Conservation (phyloP, 768 basidiomycete species). For the Pleurotus platypus region DNA sequence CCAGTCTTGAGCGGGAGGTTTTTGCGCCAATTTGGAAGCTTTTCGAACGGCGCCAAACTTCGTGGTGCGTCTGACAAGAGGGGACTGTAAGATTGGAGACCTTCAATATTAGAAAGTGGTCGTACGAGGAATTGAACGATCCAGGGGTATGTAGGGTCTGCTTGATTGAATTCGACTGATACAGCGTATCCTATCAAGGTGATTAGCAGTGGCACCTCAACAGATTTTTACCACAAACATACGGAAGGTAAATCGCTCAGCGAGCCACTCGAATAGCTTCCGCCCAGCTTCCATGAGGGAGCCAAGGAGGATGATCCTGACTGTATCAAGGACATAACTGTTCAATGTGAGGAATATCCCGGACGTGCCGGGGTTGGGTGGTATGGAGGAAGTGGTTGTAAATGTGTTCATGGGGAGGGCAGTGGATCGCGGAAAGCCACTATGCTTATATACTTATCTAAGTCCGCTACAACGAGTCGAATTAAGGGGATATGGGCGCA, state of each 20-base stretch:
- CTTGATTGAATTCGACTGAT: slow-evolving; percentile 32
- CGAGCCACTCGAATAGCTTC: slow-evolving; percentile 34
- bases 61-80: slow-evolving; percentile 31
- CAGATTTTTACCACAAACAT: neutral
- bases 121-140: slow-evolving; percentile 34
- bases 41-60: slow-evolving; percentile 39
- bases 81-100: no score
- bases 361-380: neutral
- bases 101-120: neutral
- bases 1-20: slow-evolving; percentile 36
- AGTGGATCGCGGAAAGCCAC: no score
- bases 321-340: neutral
- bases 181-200: slow-evolving; percentile 30
- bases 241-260: slow-evolving; percentile 26
- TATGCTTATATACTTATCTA: no score
- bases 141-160: slow-evolving; percentile 42
- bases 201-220: neutral
- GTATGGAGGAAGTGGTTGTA: no score
- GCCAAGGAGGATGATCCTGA: slow-evolving; percentile 23
- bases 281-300: slow-evolving; percentile 36
- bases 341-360: neutral
- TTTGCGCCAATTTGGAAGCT: slow-evolving; percentile 37
- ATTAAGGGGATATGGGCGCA: no score
- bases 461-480: no score
- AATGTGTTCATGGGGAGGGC: no score